phyloP scores from a whole-genome alignment of 192 early-diverging fungal species.

The Coemansia sp. region DNA sequence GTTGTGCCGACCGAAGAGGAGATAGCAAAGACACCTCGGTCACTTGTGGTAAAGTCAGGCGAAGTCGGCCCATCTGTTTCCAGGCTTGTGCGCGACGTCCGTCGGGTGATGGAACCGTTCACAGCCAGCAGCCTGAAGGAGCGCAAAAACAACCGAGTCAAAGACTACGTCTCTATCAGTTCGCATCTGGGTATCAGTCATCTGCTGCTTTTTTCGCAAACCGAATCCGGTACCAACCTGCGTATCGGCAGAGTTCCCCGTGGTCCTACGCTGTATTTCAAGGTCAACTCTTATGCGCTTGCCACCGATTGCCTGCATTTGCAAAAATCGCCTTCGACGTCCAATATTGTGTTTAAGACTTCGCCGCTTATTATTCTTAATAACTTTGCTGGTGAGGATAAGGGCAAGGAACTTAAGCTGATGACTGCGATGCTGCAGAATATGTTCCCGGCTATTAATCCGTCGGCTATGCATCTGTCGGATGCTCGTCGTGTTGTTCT shows the following conservation, averaged over 20 bases:
- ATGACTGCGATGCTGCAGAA: slow-evolving; percentile 96
- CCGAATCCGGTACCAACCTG: slow-evolving; percentile 78
- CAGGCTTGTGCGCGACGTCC: slow-evolving; percentile 78
- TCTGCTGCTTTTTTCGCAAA: slow-evolving; percentile 84
- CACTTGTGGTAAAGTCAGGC: slow-evolving; percentile 93
- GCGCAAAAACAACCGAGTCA: slow-evolving; percentile 86
- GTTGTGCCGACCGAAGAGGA: slow-evolving; percentile 56
- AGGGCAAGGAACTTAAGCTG: slow-evolving; percentile 69
- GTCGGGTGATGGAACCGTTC: slow-evolving; percentile 91
- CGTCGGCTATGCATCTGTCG: slow-evolving; percentile 88
- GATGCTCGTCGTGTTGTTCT: slow-evolving; percentile 90
- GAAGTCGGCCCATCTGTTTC: slow-evolving; percentile 73
- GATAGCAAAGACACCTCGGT: slow-evolving; percentile 65
- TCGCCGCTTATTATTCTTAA: slow-evolving; percentile 72
- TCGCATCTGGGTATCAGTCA: slow-evolving; percentile 85
- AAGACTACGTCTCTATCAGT: slow-evolving; percentile 89
- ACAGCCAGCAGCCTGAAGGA: slow-evolving; percentile 88
- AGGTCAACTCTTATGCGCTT: slow-evolving; percentile 77
- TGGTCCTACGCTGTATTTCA: slow-evolving; percentile 91
- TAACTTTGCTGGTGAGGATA: slow-evolving; percentile 44
- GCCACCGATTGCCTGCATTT: slow-evolving; percentile 78
- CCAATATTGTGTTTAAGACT: slow-evolving; percentile 73
- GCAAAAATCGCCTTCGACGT: slow-evolving; percentile 76
- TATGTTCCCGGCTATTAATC: slow-evolving; percentile 95
- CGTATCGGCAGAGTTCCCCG: slow-evolving; percentile 83